phyloP scores from a whole-genome alignment of 2,329 filamentous ascomycete species.

The Curvularia eragrostidis region DNA sequence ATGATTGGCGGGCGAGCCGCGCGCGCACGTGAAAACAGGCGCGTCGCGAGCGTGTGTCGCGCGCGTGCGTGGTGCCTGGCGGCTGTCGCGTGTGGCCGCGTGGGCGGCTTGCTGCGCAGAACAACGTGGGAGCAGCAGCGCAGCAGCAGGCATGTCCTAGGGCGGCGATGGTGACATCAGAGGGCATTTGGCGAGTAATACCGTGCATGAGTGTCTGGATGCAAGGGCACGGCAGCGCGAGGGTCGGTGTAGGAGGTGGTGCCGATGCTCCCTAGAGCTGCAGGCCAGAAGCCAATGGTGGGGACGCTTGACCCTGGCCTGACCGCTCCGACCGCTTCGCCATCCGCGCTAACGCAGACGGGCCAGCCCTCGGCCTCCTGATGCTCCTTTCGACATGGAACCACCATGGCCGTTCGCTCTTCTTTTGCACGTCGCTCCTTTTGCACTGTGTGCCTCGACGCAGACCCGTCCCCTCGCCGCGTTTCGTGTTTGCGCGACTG shows the following conservation, averaged over 20 bases:
- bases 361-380: conserved; percentile 26
- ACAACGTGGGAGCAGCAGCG: not conserved
- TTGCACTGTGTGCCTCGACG: conserved; percentile 10
- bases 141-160: not conserved
- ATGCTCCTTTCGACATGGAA: conserved; percentile 24
- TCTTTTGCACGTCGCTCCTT: conserved; percentile 13
- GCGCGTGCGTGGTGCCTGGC: not conserved
- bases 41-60: not conserved
- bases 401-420: conserved; percentile 6
- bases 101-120: conserved; percentile 1
- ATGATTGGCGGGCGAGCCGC: conserved; percentile 1
- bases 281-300: conserved; percentile 15
- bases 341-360: conserved; percentile 11
- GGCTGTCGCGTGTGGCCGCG: not conserved
- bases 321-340: conserved; percentile 14
- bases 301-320: conserved; percentile 18
- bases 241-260: conserved; percentile 11
- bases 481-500: conserved; percentile 1
- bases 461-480: not conserved
- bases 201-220: conserved; percentile 4
- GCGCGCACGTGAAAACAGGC: not conserved
- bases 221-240: conserved; percentile 5
- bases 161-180: conserved; percentile 7
- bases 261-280: conserved; percentile 21
- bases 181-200: not conserved